Conservation (phyloP, 768 basidiomycete genomes). For the Phanerochaete carnosa region DNA sequence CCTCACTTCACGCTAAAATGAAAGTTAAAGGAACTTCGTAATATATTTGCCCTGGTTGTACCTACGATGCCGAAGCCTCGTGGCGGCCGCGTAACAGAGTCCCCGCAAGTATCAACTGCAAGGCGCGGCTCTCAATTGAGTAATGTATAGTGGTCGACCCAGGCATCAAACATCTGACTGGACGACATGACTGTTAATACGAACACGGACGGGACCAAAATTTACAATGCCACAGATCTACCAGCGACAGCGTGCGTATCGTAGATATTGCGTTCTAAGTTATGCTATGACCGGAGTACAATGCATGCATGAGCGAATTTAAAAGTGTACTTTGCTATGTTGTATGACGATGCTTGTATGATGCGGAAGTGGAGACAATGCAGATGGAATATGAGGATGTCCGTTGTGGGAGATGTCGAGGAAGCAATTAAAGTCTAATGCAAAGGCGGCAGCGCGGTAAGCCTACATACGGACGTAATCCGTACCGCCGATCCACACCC, state of each 20-base stretch:
- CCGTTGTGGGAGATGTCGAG: not conserved
- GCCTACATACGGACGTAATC: not conserved
- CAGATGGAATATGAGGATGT: not conserved
- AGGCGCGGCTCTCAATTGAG: too few relatives aligned
- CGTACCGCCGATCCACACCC: too few relatives aligned
- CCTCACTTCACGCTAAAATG: conserved; percentile 83
- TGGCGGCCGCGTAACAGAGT: too few relatives aligned
- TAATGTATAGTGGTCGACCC: too few relatives aligned
- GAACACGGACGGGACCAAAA: not conserved
- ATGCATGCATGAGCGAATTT: not conserved
- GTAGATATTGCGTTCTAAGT: not conserved
- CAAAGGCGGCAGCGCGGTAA: not conserved
- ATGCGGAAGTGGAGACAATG: not conserved
- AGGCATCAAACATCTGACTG: too few relatives aligned
- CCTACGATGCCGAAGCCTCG: not conserved
- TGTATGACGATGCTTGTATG: not conserved
- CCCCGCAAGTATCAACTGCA: too few relatives aligned
- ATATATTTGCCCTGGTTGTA: not conserved
- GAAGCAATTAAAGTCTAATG: not conserved
- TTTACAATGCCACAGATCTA: not conserved
- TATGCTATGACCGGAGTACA: not conserved
- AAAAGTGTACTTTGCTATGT: not conserved
- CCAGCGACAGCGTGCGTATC: not conserved
- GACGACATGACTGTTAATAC: not conserved
- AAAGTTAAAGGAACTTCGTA: conserved; percentile 72